Evolutionary conservation across 2,329 filamentous ascomycete species (phyloP), one percentile per base, ranked within the genome.

Genomic region (Eutypa lata): DNA sequence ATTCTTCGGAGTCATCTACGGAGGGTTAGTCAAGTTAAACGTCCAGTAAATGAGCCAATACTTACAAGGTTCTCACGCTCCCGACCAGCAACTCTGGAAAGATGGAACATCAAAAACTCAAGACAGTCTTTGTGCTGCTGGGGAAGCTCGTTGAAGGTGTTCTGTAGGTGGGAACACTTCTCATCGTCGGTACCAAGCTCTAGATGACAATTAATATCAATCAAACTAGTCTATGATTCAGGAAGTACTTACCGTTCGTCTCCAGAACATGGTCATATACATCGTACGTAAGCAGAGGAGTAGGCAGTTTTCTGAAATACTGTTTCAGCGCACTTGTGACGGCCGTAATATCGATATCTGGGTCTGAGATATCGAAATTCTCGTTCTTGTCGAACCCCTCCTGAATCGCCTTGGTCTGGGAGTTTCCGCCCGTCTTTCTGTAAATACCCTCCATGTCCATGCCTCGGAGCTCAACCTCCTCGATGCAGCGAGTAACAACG

Each of bases 371-470:
- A 68, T 97, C 93, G 67, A 86, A 94, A 65, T 93, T 90, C 58
- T 89, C 83, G 54, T 83, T 87, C 69, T 86, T 88, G 70, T 97
- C 92, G 68, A 99, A 97, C 13, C 92, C 91, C 60, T 92, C 89
- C 65, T 93, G 90, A 62, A 99, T 90, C 65, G 83, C 80, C 70
- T 96, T 95, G 68, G 96, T 89, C 69, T 95, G 91, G 8, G 90
- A 91, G 64, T 89, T 91, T 60, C 92, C 94, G 53, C 94, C 94
- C 48, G 92, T 96, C 79, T 99, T 99, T 65, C 94, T 87, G 75
- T 99, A 99, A 63, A 99, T 96, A 57, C 94, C 94, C 74, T 97
- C 94, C 61, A 95, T 84, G 64, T 97, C 92, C 90, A 99, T 96
- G 72, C 93, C 94, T 68, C 94, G 87, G 21, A 94, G 76, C 71